Evolutionary conservation across 306 rosid genomes (phyloP), one percentile per base, ranked within the genome.

Genomic region (Sphenostylis stenocarpa): DNA sequence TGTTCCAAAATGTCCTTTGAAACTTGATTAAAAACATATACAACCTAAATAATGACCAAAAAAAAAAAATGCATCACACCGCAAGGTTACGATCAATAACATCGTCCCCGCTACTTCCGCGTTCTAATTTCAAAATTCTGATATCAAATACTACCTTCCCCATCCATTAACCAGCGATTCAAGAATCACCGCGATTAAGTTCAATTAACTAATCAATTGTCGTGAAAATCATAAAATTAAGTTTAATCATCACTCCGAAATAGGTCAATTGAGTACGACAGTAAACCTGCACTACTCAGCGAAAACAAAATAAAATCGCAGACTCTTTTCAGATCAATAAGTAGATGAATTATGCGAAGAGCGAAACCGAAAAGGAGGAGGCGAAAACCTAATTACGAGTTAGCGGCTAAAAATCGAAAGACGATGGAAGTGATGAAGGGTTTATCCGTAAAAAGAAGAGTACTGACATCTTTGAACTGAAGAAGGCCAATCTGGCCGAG

Each of bases 401-500:
- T 1, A 57, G 67, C 24, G 28, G 36, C 13, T 0, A 34, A 60
- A 58, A 83, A 70, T 39, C 20, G 29, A 65, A 60, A 33, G 23
- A 12, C 17, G 53, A 75, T 15, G 3, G 39, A 60, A 75, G 20
- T 29, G 36, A 64, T 15, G 29, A 61, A 86, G 73, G 89, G 90
- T 77, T 85, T 72, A 70, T 36, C 19, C 47, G 14, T 21, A 58
- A 58, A 33, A 65, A 26, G 51, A 51, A 21, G 39, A 53, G 69
- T 28, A 79, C 86, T 6, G 6, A 92, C 97, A 78, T 92, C 98
- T 89, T 95, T 90, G 82, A 95, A 90, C 84, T 95, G 97, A 55
- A 96, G 87, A 38, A 89, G 99, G 78, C 94, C 97, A 53, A 96
- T 91, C 85, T 92, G 96, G n/a, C 98, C 99, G 75, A 96, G 96